phyloP scores from a whole-genome alignment of 2,329 filamentous ascomycete genomes.

The Pseudogymnoascus pannorum region DNA sequence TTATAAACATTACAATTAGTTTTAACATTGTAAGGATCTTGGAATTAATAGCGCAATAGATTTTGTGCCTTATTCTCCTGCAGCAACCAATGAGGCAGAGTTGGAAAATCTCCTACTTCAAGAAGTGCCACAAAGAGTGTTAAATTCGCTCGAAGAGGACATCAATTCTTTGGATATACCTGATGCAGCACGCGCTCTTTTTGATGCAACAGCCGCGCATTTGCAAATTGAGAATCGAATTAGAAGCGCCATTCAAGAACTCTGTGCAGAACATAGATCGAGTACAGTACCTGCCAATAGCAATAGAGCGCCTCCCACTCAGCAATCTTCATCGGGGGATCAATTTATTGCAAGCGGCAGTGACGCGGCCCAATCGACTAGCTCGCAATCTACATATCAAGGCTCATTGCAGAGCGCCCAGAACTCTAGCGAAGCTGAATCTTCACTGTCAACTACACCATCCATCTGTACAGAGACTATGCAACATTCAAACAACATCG shows the following conservation, averaged over 20 bases:
- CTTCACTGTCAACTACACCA: too few relatives aligned
- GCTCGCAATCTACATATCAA: too few relatives aligned
- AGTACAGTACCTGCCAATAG: background rate
- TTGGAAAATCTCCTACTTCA: background rate
- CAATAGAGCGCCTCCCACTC: background rate
- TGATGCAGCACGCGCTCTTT: background rate
- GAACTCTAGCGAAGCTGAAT: too few relatives aligned
- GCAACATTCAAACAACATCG: too few relatives aligned
- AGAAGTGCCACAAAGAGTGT: background rate
- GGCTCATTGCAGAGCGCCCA: too few relatives aligned
- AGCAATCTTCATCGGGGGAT: background rate
- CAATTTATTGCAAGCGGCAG: background rate
- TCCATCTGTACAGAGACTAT: too few relatives aligned
- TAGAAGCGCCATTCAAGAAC: background rate
- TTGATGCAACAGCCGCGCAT: too few relatives aligned
- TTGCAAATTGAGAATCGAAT: background rate
- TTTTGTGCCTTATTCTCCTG: too few relatives aligned
- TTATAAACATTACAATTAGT: too few relatives aligned
- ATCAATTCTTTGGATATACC: background rate
- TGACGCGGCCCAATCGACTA: background rate
- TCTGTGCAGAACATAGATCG: background rate
- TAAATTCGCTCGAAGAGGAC: background rate
- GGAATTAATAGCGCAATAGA: too few relatives aligned
- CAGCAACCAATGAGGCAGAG: too few relatives aligned
- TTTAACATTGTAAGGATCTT: too few relatives aligned